These are phyloP conservation scores for Trichoderma cornu-damae DNA, from an alignment of 2,329 filamentous ascomycete species.

Conservation along the genomic window DNA sequence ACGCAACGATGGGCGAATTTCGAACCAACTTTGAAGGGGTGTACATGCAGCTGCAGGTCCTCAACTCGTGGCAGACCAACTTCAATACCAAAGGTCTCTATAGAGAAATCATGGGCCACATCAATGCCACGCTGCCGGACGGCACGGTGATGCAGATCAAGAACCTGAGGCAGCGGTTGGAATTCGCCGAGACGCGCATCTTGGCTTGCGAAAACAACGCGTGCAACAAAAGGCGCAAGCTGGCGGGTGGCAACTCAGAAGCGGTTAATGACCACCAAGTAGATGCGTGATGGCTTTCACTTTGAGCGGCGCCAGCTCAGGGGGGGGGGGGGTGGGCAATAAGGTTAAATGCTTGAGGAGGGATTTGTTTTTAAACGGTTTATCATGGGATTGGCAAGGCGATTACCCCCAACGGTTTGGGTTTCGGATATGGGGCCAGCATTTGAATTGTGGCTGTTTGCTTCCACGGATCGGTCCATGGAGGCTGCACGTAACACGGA, in stretches of 20 bases:
- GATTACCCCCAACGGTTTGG: not conserved
- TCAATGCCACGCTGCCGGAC: constrained; percentile 29
- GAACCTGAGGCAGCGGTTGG: constrained; percentile 13
- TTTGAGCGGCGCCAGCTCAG: not conserved
- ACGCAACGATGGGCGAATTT: not conserved
- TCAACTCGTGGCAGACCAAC: constrained; percentile 48
- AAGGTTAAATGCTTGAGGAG: not conserved
- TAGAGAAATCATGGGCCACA: constrained; percentile 36
- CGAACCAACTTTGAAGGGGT: not conserved
- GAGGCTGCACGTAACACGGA: not conserved
- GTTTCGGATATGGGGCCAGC: not conserved
- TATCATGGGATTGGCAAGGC: not conserved
- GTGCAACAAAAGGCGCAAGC: constrained; percentile 14
- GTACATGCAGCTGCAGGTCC: constrained; percentile 26
- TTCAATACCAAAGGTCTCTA: constrained; percentile 42
- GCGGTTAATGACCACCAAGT: constrained; percentile 1
- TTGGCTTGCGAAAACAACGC: not conserved
- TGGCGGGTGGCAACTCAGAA: not conserved
- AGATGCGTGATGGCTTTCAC: not conserved
- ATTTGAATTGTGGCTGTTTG: not conserved
- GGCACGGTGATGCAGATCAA: constrained; percentile 22
- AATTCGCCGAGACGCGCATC: not conserved
- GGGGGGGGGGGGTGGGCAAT: too few species aligned
- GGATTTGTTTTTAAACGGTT: not conserved
- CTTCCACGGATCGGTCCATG: not conserved